phyloP scores from a whole-genome alignment of 23 red algal genomes.

The Gracilaria gracilis region DNA sequence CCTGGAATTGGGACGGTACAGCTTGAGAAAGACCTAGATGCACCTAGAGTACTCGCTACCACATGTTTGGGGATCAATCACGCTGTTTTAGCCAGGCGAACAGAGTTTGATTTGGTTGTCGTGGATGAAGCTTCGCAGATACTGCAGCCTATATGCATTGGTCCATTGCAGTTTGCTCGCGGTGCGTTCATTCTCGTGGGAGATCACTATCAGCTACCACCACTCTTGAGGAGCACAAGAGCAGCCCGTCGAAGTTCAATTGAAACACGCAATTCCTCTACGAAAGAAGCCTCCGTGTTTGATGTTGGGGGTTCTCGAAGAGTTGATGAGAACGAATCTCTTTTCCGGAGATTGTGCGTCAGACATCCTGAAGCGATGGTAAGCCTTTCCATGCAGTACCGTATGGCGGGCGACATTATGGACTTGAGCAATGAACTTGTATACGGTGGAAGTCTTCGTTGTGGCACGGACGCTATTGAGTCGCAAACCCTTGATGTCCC shows the following conservation, averaged over 20 bases:
- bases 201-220: conserved; percentile 93
- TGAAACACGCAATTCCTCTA: background rate
- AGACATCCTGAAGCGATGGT: conserved; percentile 78
- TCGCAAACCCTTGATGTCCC: conserved; percentile 26
- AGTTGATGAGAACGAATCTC: conserved; percentile 32
- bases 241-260: background rate
- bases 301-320: background rate
- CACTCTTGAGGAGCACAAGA: conserved; percentile 52
- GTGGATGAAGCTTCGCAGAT: conserved; percentile 96
- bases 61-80: conserved; percentile 89
- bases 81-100: conserved; percentile 68
- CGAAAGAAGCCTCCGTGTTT: background rate
- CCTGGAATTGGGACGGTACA: conserved; percentile 25
- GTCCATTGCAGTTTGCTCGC: conserved; percentile 65
- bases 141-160: conserved; percentile 82
- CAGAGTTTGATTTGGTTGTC: conserved; percentile 88
- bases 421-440: conserved; percentile 83
- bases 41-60: conserved; percentile 68
- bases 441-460: conserved; percentile 77
- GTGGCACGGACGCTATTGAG: conserved; percentile 67
- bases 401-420: conserved; percentile 94
- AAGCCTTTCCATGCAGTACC: conserved; percentile 80
- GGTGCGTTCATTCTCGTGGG: conserved; percentile 91
- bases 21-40: conserved; percentile 61
- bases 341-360: conserved; percentile 83